phyloP scores from a whole-genome alignment of 2,329 filamentous ascomycete genomes.

The Capronia coronata region DNA sequence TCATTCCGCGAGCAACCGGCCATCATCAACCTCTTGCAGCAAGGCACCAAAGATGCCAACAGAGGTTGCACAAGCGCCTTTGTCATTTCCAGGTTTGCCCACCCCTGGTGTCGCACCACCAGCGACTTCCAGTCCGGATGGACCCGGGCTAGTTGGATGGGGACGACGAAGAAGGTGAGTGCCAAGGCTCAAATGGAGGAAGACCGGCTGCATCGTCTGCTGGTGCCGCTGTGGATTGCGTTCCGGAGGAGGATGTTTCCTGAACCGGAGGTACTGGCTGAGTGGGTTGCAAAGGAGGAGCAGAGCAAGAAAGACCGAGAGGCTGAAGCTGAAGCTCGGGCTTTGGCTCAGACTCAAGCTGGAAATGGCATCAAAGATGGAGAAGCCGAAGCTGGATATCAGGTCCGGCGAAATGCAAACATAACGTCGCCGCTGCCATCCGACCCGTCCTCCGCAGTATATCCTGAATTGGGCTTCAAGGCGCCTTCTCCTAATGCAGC shows the following conservation, averaged over 20 bases:
- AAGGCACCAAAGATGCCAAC: constrained; percentile 17
- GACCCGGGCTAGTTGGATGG: constrained; percentile 13
- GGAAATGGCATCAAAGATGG: not conserved
- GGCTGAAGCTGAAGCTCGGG: not conserved
- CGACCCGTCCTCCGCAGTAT: not conserved
- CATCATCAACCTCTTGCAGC: constrained; percentile 16
- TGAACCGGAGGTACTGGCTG: constrained; percentile 14
- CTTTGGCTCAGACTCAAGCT: not conserved
- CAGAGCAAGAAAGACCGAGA: constrained; percentile 9
- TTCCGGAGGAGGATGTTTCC: constrained; percentile 27
- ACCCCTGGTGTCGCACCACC: constrained; percentile 26
- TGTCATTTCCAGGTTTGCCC: constrained; percentile 24
- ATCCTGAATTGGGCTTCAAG: constrained; percentile 20
- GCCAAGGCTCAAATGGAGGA: constrained; percentile 22
- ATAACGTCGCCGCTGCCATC: not conserved
- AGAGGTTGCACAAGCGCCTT: constrained; percentile 18
- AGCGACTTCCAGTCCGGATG: constrained; percentile 15
- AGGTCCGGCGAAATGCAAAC: not conserved
- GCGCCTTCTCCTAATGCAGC: not conserved
- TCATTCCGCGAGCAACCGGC: constrained; percentile 23
- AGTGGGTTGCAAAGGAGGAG: constrained; percentile 14
- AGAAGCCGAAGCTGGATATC: not conserved
- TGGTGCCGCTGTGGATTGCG: constrained; percentile 28
- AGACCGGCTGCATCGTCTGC: constrained; percentile 26
- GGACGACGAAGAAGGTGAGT: constrained; percentile 12